Percentiles rank a stretch among this genome's conserved stretches.
These are phyloP conservation scores for Meyerozyma sp. DNA, from an alignment of 1,139 yeast genomes.

Conservation along the genomic window DNA sequence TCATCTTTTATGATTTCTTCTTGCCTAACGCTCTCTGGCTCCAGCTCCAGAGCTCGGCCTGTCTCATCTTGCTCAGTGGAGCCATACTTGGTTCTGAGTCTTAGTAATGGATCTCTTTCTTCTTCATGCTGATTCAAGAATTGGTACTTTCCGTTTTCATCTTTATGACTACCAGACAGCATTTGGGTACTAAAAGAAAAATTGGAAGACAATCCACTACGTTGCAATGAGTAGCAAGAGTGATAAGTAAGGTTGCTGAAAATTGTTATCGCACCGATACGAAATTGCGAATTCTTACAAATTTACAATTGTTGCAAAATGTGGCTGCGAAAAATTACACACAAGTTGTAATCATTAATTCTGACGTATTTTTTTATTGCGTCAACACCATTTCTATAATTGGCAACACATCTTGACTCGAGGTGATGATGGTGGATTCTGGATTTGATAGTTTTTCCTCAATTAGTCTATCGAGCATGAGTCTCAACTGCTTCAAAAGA, in stretches of 20 bases:
- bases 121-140: neutral
- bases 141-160: neutral
- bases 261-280: too few relatives aligned
- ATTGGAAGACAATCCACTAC: neutral
- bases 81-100: neutral
- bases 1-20: neutral
- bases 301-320: neutral
- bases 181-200: neutral
- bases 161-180: neutral
- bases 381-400: conserved; percentile 12
- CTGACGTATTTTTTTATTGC: neutral
- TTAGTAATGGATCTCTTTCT: neutral
- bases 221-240: too few relatives aligned
- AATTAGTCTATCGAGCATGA: conserved; percentile 61
- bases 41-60: neutral
- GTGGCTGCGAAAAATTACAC: neutral
- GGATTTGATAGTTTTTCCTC: conserved; percentile 43
- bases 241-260: too few relatives aligned
- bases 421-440: conserved; percentile 6
- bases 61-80: neutral
- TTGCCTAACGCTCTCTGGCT: neutral
- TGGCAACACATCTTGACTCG: conserved; percentile 11
- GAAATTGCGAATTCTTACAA: neutral
- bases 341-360: neutral
- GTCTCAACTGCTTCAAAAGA: conserved; percentile 62